These are phyloP conservation scores for Dendrobium chrysotoxum DNA, from an alignment of 106 monocot genomes.

Conservation along the genomic window DNA sequence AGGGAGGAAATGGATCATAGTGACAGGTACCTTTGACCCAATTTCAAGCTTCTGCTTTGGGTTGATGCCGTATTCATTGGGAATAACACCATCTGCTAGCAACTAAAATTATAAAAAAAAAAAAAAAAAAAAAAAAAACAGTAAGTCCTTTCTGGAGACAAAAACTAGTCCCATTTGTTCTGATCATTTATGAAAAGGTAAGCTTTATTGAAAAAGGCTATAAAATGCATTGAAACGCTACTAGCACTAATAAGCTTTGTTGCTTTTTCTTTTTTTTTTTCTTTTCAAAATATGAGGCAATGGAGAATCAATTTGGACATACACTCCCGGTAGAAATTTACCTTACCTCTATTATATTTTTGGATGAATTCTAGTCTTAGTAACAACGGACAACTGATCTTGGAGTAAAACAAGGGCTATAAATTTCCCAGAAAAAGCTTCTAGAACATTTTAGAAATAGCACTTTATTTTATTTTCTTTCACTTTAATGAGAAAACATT, in stretches of 20 bases:
- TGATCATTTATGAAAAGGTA: neutral
- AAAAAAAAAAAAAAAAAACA: neutral
- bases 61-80: conserved; percentile 96
- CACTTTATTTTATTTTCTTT: neutral
- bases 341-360: too few species aligned
- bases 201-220: neutral
- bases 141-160: neutral
- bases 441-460: too few species aligned
- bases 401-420: too few species aligned
- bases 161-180: neutral
- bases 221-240: neutral
- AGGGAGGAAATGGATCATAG: neutral
- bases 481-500: neutral
- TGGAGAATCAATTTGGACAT: neutral
- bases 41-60: conserved; percentile 95
- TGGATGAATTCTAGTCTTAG: too few species aligned
- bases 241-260: neutral
- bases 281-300: neutral
- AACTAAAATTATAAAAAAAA: conserved; percentile 39
- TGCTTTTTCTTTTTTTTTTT: neutral
- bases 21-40: conserved; percentile 77
- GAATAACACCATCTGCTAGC: conserved; percentile 98
- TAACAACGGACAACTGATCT: too few species aligned
- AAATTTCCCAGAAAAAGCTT: too few species aligned
- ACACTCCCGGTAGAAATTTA: too few species aligned